Conservation (phyloP, 2,329 filamentous ascomycete genomes). For the Diaporthe sp. region DNA sequence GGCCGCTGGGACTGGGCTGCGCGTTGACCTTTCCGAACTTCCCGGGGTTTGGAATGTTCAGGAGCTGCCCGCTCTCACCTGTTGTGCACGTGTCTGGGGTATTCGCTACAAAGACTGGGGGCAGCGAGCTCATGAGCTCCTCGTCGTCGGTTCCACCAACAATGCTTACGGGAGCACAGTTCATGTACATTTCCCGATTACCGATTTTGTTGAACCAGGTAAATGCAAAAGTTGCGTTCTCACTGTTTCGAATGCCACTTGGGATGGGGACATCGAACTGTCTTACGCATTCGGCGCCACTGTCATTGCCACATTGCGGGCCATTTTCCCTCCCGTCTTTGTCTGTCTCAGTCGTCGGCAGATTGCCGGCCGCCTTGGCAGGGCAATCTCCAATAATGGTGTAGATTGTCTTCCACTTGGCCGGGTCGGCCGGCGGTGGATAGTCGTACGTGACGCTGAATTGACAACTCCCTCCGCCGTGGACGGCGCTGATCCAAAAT, state of each 20-base stretch:
- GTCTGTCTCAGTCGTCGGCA: background rate
- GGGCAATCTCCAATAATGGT: constrained; percentile 2
- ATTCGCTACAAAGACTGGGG: constrained; percentile 72
- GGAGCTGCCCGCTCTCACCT: constrained; percentile 56
- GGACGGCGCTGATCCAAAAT: background rate
- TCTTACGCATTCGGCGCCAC: background rate
- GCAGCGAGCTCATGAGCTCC: constrained; percentile 59
- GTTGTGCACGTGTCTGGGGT: constrained; percentile 58
- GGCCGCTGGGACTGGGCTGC: background rate
- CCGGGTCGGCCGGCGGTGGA: constrained; percentile 1
- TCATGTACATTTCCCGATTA: constrained; percentile 77
- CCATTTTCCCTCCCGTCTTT: background rate
- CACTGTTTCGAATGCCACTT: background rate
- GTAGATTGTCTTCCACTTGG: background rate
- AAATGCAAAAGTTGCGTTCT: constrained; percentile 69
- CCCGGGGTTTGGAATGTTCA: constrained; percentile 69
- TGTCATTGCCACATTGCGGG: background rate
- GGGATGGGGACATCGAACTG: background rate
- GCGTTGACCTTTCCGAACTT: constrained; percentile 39
- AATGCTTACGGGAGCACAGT: constrained; percentile 71
- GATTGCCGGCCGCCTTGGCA: background rate
- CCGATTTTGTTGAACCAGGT: constrained; percentile 72
- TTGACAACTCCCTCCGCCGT: background rate
- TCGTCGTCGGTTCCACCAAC: constrained; percentile 42
- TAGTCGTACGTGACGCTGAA: constrained; percentile 8